phyloP scores from a whole-genome alignment of 495 filamentous ascomycete species.

The Bacidia gigantensis region DNA sequence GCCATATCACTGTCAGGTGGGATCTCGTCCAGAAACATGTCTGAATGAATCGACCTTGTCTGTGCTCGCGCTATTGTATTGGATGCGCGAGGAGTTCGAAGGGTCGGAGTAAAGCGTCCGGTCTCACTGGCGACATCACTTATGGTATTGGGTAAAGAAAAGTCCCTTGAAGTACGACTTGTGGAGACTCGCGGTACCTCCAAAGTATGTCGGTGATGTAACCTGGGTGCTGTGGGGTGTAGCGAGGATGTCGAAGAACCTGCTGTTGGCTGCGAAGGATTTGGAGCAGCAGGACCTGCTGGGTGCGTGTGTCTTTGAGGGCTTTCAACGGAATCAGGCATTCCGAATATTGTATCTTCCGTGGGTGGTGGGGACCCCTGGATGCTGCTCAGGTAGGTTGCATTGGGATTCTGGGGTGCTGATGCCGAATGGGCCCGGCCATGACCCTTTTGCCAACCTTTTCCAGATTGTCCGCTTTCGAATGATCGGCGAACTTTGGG shows the following conservation, averaged over 20 bases:
- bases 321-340: slow-evolving; percentile 26
- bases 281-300: slow-evolving; percentile 51
- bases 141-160: slow-evolving; percentile 32
- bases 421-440: slow-evolving; percentile 18
- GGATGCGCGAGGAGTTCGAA: slow-evolving; percentile 59
- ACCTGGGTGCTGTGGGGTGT: slow-evolving; percentile 29
- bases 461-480: slow-evolving; percentile 10
- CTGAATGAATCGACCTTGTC: slow-evolving; percentile 74
- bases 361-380: slow-evolving; percentile 20
- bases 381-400: slow-evolving; percentile 2
- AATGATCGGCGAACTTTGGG: slow-evolving; percentile 7
- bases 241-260: slow-evolving; percentile 32
- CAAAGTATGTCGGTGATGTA: slow-evolving; percentile 79
- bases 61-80: slow-evolving; percentile 63
- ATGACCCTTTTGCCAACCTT: slow-evolving; percentile 14
- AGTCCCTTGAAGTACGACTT: slow-evolving; percentile 41
- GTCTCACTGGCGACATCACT: slow-evolving; percentile 55
- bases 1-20: slow-evolving; percentile 79
- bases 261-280: slow-evolving; percentile 28
- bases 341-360: slow-evolving; percentile 21
- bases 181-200: slow-evolving; percentile 60
- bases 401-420: slow-evolving; percentile 14
- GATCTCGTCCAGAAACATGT: slow-evolving; percentile 68
- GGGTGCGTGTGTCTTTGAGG: slow-evolving; percentile 44
- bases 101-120: slow-evolving; percentile 76